Evolutionary conservation across 768 basidiomycete species (phyloP), one percentile per base, ranked within the genome.

Genomic region (Tulasnella sp.): DNA sequence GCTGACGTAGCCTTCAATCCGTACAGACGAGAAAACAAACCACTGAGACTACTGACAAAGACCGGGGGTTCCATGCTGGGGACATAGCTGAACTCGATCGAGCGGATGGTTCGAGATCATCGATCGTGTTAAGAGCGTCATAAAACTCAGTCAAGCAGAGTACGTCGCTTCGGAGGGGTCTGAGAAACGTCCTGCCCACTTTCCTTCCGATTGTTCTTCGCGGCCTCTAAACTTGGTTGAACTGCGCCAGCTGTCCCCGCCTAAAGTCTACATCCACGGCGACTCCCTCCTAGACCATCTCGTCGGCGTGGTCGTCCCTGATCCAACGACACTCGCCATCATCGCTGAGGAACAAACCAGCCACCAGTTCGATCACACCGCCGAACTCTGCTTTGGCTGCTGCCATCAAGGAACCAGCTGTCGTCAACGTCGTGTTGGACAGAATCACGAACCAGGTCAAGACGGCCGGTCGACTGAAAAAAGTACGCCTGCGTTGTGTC

Each of bases 81-180:
- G 95, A 96, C 81, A 88, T 99, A 78, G 96, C 88, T 11, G 89
- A n/a, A n/a, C n/a, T n/a, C n/a, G n/a, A 98, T 78, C 85, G 97
- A 88, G 0, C 83, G 96, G 96, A 19, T 90, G 97, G 36, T 81
- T 99, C 81, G 93, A 88, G 85, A 96, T 99, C 82, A 88, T 99
- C 75, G 97, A 99, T 84, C 89, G 97, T 76, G 89, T 98, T 82
- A 99, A 99, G 93, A 99, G 99, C 84, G 94, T 99, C 82, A 94
- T 98, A 92, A 99, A 99, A 84, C 92, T 99, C 69, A 86, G 92
- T 17, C 97, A 99, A 84, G 97, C 97, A 77, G 97, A 99, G 85
- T 99, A 98, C 81, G 97, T 99, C 75, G 97, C 97, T 49, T 86
- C 99, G 69, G 97, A 99, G 84, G 97, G 96, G 84, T 87, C 97